Evolutionary conservation across 345 rosid genomes (phyloP), one percentile per base, ranked within the genome.

Genomic region (Geranium rotundifolium): DNA sequence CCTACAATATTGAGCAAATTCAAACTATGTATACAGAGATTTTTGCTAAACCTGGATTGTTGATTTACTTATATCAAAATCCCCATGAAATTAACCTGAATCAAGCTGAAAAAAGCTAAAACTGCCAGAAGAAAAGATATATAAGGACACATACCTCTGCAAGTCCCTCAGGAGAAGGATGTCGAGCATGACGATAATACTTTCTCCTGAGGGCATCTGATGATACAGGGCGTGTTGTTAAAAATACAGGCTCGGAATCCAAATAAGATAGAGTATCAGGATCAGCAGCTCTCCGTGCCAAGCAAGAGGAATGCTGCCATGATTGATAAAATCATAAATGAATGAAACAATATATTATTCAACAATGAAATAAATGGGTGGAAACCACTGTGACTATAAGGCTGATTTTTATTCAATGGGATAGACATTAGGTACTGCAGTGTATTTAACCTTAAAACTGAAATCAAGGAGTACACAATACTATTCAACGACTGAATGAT

Each of bases 101-200:
- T 3, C 15, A 0, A 19, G 30, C 60, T 17, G 16, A 29, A 16
- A 58, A 15, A 17, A 3, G 20, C 60, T 12, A 58, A 37, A 1
- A 58, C 5, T 19, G 17, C 7, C 5, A 63, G 56, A 8, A 0
- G 7, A 49, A 69, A n/a, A 60, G 29, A 19, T 58, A 14, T 16
- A 23, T 1, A 19, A 19, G 14, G 13, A 19, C 60, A 58, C 17
- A 29, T 30, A 93, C 99, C 96, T 90, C 96, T 59, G 91, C 84
- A 63, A 88, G 75, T 60, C 85, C 99, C 71, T 90, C 89, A 8
- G 88, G 86, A 19, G 95, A 85, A 70, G 96, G 87, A 70, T 81
- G 87, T 61, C 83, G 84, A 63, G 75, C 71, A 69, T 86, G 97
- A 19, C 83, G 91, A 77, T 83, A 78, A 61, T 80, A 84, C 61